Evolutionary conservation across 129 eudicot genomes (phyloP), one percentile per base, ranked within the genome.

Genomic region (Glebionis coronaria): DNA sequence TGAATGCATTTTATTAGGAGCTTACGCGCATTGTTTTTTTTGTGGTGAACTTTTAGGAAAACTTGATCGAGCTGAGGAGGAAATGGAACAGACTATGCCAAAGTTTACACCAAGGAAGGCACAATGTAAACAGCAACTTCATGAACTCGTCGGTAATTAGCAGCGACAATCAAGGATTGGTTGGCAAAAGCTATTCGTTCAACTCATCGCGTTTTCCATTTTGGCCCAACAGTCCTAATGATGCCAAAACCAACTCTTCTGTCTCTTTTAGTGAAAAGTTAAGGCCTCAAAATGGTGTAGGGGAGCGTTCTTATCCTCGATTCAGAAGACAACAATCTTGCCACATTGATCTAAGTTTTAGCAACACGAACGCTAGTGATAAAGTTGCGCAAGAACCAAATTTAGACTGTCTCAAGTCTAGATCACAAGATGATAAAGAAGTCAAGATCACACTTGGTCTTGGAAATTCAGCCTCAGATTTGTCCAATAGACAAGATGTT

Each of bases 261-360:
- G 79, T 90, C 52, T 81, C 90, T 10, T 89, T 85, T 62, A 80
- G 79, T 16, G 76, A 80, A 67, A 61, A 76, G 19, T n/a, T 65
- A 56, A 82, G 76, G 80, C 56, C 68, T 61, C 80, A 64, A 60
- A 76, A 65, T 49, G 78, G 70, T 55, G 65, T 52, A 4, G 78
- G 67, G 44, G 75, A 74, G 50, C 78, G 82, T 51, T 51, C 90
- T 25, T 70, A 79, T 16, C 88, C 97, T 0, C 77, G 90, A 45
- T 90, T 90, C 76, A 86, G 97, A 70, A 73, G 97, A 65, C 97
- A 90, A 46, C 90, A 90, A 61, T 90, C 95, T 3, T 90, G 97
- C 70, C 88, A 90, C 72, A 78, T 86, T 19, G 95, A 90, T 67
- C 83, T 90, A 67, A 80, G 84, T 73, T 90, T 85, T 73, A 64